Conservation (phyloP, 2,329 filamentous ascomycete genomes). For the Pleurostoma richardsiae region DNA sequence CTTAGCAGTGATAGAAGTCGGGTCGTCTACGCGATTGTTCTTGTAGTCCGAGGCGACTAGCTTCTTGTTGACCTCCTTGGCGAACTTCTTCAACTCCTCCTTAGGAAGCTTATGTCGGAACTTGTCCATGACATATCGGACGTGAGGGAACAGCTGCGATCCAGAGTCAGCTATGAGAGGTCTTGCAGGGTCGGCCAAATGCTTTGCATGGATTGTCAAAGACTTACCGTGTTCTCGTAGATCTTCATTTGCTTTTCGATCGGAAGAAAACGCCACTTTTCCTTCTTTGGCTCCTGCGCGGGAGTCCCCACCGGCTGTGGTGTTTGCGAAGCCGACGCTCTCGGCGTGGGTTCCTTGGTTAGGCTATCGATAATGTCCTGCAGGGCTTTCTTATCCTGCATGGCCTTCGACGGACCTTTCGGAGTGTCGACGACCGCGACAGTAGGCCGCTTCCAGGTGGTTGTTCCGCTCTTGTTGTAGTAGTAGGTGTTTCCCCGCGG, state of each 20-base stretch:
- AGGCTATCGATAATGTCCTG: slow-evolving; percentile 85
- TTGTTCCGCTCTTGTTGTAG: slow-evolving; percentile 72
- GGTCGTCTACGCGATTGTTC: slow-evolving; percentile 78
- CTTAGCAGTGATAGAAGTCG: slow-evolving; percentile 67
- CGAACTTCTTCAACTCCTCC: slow-evolving; percentile 63
- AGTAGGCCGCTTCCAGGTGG: slow-evolving; percentile 78
- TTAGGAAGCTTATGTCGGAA: slow-evolving; percentile 83
- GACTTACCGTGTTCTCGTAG: slow-evolving; percentile 84
- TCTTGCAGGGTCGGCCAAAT: not conserved
- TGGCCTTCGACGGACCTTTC: slow-evolving; percentile 59
- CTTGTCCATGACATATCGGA: slow-evolving; percentile 81
- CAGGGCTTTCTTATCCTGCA: slow-evolving; percentile 64
- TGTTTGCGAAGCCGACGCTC: slow-evolving; percentile 53
- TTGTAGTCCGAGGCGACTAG: slow-evolving; percentile 90
- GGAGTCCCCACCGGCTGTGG: slow-evolving; percentile 55
- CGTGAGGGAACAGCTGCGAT: slow-evolving; percentile 69
- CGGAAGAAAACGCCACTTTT: slow-evolving; percentile 66
- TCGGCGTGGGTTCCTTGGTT: slow-evolving; percentile 61
- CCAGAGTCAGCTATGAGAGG: not conserved
- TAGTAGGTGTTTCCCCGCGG: slow-evolving; percentile 73
- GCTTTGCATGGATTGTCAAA: not conserved
- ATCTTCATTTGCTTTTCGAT: slow-evolving; percentile 90
- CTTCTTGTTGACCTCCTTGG: slow-evolving; percentile 73
- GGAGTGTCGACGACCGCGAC: slow-evolving; percentile 60
- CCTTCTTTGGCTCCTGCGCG: slow-evolving; percentile 54